Percentiles rank a stretch among this genome's conserved stretches.
Conservation (phyloP, 352 stramenopile species). For the Globisporangium rhizosaccharum region DNA sequence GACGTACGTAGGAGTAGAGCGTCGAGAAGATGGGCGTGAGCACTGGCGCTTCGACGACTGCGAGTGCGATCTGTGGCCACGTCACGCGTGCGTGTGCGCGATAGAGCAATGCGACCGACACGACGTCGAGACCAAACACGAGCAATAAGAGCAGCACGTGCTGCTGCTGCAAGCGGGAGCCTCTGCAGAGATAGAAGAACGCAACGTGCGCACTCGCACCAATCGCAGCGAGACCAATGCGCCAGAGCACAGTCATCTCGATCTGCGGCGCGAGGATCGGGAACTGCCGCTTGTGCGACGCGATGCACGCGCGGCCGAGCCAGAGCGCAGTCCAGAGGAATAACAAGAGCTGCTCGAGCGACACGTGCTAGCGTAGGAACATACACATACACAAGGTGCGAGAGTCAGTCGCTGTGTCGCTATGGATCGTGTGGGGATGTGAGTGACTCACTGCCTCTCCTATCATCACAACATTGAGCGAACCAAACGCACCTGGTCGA, state of each 20-base stretch:
- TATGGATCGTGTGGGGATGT: too few relatives aligned
- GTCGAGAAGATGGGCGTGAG: conserved; percentile 30
- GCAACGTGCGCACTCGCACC: not conserved
- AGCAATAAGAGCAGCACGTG: conserved; percentile 14
- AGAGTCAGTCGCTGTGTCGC: too few relatives aligned
- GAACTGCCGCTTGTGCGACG: not conserved
- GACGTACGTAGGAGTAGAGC: conserved; percentile 22
- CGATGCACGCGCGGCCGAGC: conserved; percentile 26
- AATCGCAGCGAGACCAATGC: conserved; percentile 1
- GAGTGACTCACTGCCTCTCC: too few relatives aligned
- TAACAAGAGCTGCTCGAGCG: conserved; percentile 21
- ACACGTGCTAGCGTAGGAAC: conserved; percentile 18
- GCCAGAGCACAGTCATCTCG: conserved; percentile 7
- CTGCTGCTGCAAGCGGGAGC: not conserved
- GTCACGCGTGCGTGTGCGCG: conserved; percentile 11
- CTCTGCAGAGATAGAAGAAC: conserved; percentile 3
- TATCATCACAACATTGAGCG: not conserved
- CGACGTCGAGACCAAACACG: conserved; percentile 25
- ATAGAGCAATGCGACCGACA: conserved; percentile 14
- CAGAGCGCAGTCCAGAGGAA: conserved; percentile 29
- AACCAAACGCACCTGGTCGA: conserved; percentile 25
- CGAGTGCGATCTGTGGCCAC: conserved; percentile 15
- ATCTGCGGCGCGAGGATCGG: not conserved
- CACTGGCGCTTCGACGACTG: conserved; percentile 21
- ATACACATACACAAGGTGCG: too few relatives aligned